phyloP scores from a whole-genome alignment of 1,139 yeast species.

The Meyerozyma athensensis region DNA sequence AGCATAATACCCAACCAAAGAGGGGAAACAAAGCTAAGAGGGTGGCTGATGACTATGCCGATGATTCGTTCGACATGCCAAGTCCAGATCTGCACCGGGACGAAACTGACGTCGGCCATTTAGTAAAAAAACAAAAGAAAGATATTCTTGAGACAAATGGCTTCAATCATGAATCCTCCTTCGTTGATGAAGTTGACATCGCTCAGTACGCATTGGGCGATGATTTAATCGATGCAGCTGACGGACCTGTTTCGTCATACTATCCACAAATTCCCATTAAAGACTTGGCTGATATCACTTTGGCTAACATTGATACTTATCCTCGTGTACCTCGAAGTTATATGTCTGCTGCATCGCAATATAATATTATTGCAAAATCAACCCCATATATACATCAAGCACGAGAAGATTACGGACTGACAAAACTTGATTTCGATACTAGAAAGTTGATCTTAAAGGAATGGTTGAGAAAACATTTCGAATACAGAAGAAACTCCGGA shows the following conservation, averaged over 20 bases:
- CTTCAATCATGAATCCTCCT: not conserved
- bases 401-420: not conserved
- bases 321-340: slow-evolving; percentile 2
- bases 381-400: slow-evolving; percentile 4
- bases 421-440: slow-evolving; percentile 7
- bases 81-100: not conserved
- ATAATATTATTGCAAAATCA: not conserved
- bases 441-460: slow-evolving; percentile 7
- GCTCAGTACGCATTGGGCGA: not conserved
- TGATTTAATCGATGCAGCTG: not conserved
- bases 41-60: slow-evolving; percentile 17
- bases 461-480: slow-evolving; percentile 36
- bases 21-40: slow-evolving; percentile 30
- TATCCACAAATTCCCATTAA: slow-evolving; percentile 20
- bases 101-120: not conserved
- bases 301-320: not conserved
- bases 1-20: slow-evolving; percentile 30
- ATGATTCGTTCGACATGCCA: not conserved
- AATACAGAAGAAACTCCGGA: slow-evolving; percentile 34
- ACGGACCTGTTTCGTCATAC: not conserved
- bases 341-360: slow-evolving; percentile 2
- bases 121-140: not conserved
- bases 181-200: not conserved
- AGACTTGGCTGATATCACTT: slow-evolving; percentile 1
- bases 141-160: not conserved